Evolutionary conservation across 148 eudicot genomes (phyloP).

Genomic region (Oxyria digyna): DNA sequence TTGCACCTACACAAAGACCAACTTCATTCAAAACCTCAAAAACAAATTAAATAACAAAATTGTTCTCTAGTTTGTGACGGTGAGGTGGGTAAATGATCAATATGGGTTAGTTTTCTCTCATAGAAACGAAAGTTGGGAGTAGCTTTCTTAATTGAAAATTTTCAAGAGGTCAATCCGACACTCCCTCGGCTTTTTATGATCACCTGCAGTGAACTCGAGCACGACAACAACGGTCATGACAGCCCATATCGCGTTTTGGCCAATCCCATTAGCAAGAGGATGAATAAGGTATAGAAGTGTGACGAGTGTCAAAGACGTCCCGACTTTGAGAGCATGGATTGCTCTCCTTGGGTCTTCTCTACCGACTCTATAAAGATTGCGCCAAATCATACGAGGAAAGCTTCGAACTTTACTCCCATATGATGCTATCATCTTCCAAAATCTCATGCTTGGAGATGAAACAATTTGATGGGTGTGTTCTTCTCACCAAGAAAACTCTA

Average conservation of each 20-base stretch:
- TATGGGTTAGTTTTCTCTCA: too few relatives aligned
- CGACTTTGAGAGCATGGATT: slow-evolving; percentile 75
- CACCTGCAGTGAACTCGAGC: slow-evolving; percentile 93
- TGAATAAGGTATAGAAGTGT: slow-evolving; percentile 65
- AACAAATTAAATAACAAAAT: too few relatives aligned
- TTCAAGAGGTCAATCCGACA: too few relatives aligned
- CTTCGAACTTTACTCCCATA: slow-evolving; percentile 12
- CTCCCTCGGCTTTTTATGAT: too few relatives aligned
- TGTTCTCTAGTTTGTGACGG: too few relatives aligned
- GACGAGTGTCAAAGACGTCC: slow-evolving; percentile 61
- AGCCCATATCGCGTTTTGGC: slow-evolving; percentile 81
- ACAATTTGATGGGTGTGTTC: not conserved
- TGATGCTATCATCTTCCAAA: slow-evolving; percentile 7
- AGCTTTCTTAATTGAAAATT: too few relatives aligned
- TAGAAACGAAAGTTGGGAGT: too few relatives aligned
- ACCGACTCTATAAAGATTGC: slow-evolving; percentile 41
- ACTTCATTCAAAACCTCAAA: not conserved
- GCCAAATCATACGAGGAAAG: slow-evolving; percentile 19
- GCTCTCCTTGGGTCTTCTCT: slow-evolving; percentile 63
- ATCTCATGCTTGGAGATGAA: not conserved
- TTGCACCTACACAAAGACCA: slow-evolving; percentile 45
- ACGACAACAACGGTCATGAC: slow-evolving; percentile 95
- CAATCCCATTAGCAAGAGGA: slow-evolving; percentile 59
- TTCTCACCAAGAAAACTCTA: too few relatives aligned
- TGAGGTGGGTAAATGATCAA: too few relatives aligned